Base-by-base conservation (phyloP, 78 protist genomes). In the Guillardia theta region DNA sequence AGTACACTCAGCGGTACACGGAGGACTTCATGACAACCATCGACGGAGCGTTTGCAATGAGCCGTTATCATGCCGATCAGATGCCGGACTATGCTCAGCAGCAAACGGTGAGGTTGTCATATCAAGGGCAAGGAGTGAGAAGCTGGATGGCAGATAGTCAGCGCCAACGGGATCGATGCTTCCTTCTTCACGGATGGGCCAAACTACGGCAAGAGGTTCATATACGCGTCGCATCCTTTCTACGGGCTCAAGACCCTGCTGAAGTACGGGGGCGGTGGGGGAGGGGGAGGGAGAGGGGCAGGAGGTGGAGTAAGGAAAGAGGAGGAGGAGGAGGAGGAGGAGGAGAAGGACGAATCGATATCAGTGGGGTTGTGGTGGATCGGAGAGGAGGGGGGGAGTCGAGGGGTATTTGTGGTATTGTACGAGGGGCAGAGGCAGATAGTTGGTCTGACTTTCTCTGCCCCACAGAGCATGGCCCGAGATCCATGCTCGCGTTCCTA, bases 221-320 rank as follows among this genome's bases (percentile, higher is more conserved):
- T 88, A 37, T 88, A 88, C 39, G 93, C 93, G 76, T 88, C 93
- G 43, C 93, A 88, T 41, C 93, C 93, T 45, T 88, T 88, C 62
- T 88, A 88, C 93, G 93, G 93, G 36, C 54, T 88, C 76, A 41
- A 88, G 18, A 88, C 93, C 33, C 93, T 88, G 36, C 93, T 88
- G 43, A 15, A n/a, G n/a, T n/a, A n/a, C n/a, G n/a, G n/a, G n/a
- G n/a, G n/a, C n/a, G n/a, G n/a, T n/a, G n/a, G n/a, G n/a, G n/a
- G n/a, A n/a, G n/a, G n/a, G n/a, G n/a, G n/a, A n/a, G n/a, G n/a
- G n/a, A n/a, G n/a, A n/a, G n/a, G n/a, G n/a, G n/a, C n/a, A n/a
- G n/a, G n/a, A n/a, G n/a, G n/a, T n/a, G n/a, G n/a, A n/a, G n/a
- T n/a, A n/a, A n/a, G n/a, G n/a, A n/a, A n/a, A n/a, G n/a, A n/a